Evolutionary conservation across 345 rosid genomes (phyloP).

Genomic region (Sisymbrium altissimum): DNA sequence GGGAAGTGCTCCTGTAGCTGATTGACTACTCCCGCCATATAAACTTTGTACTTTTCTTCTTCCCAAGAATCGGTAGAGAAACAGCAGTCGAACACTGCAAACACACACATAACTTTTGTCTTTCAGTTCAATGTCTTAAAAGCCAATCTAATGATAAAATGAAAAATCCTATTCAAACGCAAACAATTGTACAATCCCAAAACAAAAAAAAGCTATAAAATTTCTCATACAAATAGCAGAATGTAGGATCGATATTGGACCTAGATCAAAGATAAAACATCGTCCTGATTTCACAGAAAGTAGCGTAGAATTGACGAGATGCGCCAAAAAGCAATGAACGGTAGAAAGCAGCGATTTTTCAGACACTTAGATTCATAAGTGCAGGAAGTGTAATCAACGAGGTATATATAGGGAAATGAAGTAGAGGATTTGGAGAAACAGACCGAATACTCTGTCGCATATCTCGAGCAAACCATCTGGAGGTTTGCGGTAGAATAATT

Average conservation of each 20-base stretch:
- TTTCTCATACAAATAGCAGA: not conserved
- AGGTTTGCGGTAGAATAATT: constrained; percentile 75
- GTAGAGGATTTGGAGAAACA: constrained; percentile 7
- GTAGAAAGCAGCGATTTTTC: not conserved
- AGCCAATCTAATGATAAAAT: not conserved
- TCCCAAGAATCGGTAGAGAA: constrained; percentile 65
- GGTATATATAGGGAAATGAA: not conserved
- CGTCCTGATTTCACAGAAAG: not conserved
- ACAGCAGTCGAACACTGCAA: constrained; percentile 86
- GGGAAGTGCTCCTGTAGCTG: constrained; percentile 73
- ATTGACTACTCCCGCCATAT: constrained; percentile 59
- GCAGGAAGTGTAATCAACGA: not conserved
- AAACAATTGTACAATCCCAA: not conserved
- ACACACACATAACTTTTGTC: not conserved
- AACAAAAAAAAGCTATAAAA: not conserved
- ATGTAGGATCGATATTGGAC: not conserved
- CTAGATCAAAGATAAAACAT: not conserved
- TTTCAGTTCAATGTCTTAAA: constrained; percentile 10
- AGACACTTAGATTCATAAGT: not conserved
- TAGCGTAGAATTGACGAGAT: not conserved
- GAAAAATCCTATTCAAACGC: not conserved
- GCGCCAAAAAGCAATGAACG: not conserved
- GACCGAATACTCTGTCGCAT: constrained; percentile 80
- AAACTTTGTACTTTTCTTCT: constrained; percentile 57
- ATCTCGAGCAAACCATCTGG: constrained; percentile 97